Evolutionary conservation across 2,329 filamentous ascomycete genomes (phyloP).

Genomic region (Microsporum canis): DNA sequence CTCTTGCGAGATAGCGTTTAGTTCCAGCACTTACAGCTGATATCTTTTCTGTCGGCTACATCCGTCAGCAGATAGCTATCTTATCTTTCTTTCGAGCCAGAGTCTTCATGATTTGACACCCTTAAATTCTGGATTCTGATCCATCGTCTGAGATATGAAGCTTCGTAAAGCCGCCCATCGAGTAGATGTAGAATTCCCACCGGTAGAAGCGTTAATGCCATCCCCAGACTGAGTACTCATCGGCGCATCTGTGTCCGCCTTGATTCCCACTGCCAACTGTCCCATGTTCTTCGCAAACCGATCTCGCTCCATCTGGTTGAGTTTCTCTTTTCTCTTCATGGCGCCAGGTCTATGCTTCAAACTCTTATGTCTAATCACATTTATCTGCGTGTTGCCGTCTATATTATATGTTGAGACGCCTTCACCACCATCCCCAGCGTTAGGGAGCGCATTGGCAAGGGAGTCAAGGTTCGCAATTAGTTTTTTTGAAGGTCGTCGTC

Average conservation of each 20-base stretch:
- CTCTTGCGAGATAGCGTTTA: background rate
- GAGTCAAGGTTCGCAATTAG: constrained; percentile 63
- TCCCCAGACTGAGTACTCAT: background rate
- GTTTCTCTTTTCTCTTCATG: constrained; percentile 67
- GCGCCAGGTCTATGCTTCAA: constrained; percentile 65
- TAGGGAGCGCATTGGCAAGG: constrained; percentile 69
- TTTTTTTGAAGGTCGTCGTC: constrained; percentile 62
- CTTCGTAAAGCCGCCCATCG: constrained; percentile 71
- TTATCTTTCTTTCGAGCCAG: background rate
- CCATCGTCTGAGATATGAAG: constrained; percentile 80
- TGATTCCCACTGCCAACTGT: constrained; percentile 45
- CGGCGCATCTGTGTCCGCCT: constrained; percentile 8
- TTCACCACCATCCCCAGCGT: constrained; percentile 40
- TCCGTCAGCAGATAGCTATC: background rate
- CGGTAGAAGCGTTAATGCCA: constrained; percentile 12
- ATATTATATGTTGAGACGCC: constrained; percentile 29
- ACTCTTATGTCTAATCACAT: constrained; percentile 63
- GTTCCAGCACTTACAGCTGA: background rate
- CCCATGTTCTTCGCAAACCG: constrained; percentile 77
- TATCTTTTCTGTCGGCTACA: background rate
- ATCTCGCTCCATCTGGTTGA: constrained; percentile 71
- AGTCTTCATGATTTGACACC: background rate
- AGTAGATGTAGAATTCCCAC: constrained; percentile 32
- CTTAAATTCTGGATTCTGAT: constrained; percentile 70
- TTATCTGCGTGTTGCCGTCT: constrained; percentile 42